Percentiles rank a stretch among this genome's conserved stretches.
phyloP scores from a whole-genome alignment of 1,139 yeast species.

The Scheffersomyces insectosa region DNA sequence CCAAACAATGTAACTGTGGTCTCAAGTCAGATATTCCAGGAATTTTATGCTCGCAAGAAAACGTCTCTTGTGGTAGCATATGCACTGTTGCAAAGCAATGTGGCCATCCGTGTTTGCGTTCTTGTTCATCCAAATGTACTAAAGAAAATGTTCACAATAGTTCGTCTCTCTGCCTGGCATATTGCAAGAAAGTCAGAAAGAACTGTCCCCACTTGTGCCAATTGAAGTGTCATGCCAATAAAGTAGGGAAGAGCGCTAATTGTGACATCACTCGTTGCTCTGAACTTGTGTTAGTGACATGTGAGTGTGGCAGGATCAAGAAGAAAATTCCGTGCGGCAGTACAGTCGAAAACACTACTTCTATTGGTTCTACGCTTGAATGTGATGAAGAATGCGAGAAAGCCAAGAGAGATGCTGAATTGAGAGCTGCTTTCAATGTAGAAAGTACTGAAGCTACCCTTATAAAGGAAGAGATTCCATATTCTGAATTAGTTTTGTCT shows the following conservation, averaged over 20 bases:
- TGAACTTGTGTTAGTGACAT: conserved; percentile 50
- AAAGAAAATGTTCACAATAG: conserved; percentile 30
- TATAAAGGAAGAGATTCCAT: conserved; percentile 27
- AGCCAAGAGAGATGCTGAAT: conserved; percentile 56
- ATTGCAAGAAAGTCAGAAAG: conserved; percentile 52
- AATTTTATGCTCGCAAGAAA: conserved; percentile 68
- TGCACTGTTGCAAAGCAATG: conserved; percentile 61
- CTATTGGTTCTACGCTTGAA: conserved; percentile 37
- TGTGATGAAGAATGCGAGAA: conserved; percentile 76
- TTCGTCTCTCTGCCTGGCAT: conserved; percentile 49
- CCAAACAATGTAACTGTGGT: conserved; percentile 74
- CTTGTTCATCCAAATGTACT: conserved; percentile 50
- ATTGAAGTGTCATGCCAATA: conserved; percentile 63
- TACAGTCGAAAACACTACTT: conserved; percentile 25
- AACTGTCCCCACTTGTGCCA: conserved; percentile 68
- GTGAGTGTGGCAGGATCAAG: conserved; percentile 64
- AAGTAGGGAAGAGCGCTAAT: conserved; percentile 30
- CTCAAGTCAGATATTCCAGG: conserved; percentile 53
- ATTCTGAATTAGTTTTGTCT: conserved; percentile 43
- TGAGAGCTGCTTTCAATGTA: conserved; percentile 63
- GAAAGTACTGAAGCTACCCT: conserved; percentile 21
- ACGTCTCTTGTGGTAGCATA: conserved; percentile 69
- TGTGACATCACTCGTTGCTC: conserved; percentile 47
- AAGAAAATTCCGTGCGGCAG: conserved; percentile 57
- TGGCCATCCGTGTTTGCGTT: conserved; percentile 72